These are phyloP conservation scores for Pseudomicrostroma phylloplanum DNA, from an alignment of 1,284 basidiomycete genomes.

Conservation along the genomic window DNA sequence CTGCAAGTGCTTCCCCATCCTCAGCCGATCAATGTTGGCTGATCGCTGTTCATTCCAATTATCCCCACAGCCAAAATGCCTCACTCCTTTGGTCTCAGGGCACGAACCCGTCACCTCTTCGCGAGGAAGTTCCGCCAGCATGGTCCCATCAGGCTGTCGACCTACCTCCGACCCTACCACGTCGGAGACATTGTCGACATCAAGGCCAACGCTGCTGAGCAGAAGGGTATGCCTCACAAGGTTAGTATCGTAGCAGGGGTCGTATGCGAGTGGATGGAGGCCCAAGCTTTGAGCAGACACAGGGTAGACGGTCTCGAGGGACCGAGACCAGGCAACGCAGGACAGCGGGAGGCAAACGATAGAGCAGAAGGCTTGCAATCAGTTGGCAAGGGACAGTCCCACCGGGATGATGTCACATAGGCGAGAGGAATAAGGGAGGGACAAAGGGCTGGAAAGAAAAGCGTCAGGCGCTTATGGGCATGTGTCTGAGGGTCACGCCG, in stretches of 20 bases:
- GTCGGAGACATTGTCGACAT: constrained; percentile 99
- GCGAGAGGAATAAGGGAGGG: too few relatives aligned
- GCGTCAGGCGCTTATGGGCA: too few relatives aligned
- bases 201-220: constrained; percentile 96
- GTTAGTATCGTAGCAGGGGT: constrained; percentile 17
- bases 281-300: neutral
- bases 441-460: too few relatives aligned
- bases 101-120: constrained; percentile 99
- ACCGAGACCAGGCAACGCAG: neutral
- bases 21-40: neutral
- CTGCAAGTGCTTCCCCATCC: neutral
- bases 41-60: neutral
- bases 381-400: too few relatives aligned
- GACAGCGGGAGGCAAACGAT: too few relatives aligned
- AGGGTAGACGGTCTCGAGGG: neutral
- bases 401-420: too few relatives aligned
- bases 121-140: constrained; percentile 62
- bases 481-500: too few relatives aligned
- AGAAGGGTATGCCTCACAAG: constrained; percentile 99
- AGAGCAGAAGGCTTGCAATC: too few relatives aligned
- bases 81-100: constrained; percentile 99
- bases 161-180: constrained; percentile 85
- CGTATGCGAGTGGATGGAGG: neutral
- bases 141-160: constrained; percentile 83
- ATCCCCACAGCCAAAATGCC: constrained; percentile 63